A percentile compares a stretch with the other conserved stretches of the same genome.
Conservation (phyloP, 768 basidiomycete species). For the Mycena galopus region DNA sequence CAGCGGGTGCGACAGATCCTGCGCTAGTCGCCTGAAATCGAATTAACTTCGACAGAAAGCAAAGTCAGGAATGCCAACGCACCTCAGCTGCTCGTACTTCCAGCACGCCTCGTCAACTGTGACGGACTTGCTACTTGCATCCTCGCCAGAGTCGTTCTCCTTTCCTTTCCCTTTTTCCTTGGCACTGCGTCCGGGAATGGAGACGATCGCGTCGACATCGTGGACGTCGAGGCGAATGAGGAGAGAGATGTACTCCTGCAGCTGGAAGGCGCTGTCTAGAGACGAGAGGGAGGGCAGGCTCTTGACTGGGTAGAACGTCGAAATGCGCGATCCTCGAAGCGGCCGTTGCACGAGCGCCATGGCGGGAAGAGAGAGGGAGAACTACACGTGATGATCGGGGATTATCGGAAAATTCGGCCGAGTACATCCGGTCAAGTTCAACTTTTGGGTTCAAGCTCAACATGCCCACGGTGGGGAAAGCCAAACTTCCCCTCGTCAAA, state of each 20-base stretch:
- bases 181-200: slow-evolving; percentile 64
- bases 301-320: slow-evolving; percentile 85
- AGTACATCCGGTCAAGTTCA: no score
- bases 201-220: slow-evolving; percentile 86
- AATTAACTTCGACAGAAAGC: background rate
- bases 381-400: no score
- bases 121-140: slow-evolving; percentile 55
- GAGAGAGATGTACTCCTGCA: slow-evolving; percentile 94
- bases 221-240: slow-evolving; percentile 90
- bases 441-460: no score
- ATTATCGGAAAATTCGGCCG: no score
- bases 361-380: background rate
- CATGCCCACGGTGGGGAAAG: no score
- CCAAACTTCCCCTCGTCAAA: no score
- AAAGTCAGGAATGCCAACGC: slow-evolving; percentile 16
- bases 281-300: slow-evolving; percentile 75
- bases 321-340: slow-evolving; percentile 80
- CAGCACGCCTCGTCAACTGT: slow-evolving; percentile 87
- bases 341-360: slow-evolving; percentile 65
- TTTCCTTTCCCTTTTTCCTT: slow-evolving; percentile 44
- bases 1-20: slow-evolving; percentile 88
- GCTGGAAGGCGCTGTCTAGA: slow-evolving; percentile 92
- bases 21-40: slow-evolving; percentile 80
- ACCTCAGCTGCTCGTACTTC: slow-evolving; percentile 78
- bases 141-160: slow-evolving; percentile 51